A percentile compares a stretch with the other conserved stretches of the same genome.
phyloP scores from a whole-genome alignment of 305 asterid genomes.

The Fraxinus ornus region DNA sequence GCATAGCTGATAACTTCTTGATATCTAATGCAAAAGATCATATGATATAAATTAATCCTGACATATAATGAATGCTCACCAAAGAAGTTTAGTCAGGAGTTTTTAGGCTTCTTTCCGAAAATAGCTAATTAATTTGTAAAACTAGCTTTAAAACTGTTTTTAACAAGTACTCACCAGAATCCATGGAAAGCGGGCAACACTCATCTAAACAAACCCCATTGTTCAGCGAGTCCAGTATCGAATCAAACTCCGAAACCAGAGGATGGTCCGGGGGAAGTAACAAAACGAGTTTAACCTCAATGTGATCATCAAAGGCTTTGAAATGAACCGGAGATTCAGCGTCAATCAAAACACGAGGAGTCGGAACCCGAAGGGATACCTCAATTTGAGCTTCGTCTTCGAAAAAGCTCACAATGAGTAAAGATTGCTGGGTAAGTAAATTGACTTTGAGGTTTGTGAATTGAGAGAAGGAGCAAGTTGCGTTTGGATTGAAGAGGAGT shows the following conservation, averaged over 20 bases:
- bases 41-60: not conserved
- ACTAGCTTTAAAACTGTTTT: not conserved
- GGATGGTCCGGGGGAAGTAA: conserved; percentile 88
- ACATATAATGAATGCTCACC: not conserved
- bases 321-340: conserved; percentile 54
- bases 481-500: conserved; percentile 51
- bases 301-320: conserved; percentile 61
- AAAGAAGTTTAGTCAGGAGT: not conserved
- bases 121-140: not conserved
- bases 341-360: conserved; percentile 73
- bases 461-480: conserved; percentile 48
- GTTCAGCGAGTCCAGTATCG: conserved; percentile 19
- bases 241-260: conserved; percentile 59
- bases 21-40: conserved; percentile 47
- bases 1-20: conserved; percentile 57
- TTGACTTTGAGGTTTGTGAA: conserved; percentile 48
- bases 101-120: not conserved
- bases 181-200: conserved; percentile 43
- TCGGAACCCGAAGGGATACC: conserved; percentile 49
- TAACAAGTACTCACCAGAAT: conserved; percentile 47
- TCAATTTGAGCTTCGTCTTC: conserved; percentile 30
- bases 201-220: conserved; percentile 28
- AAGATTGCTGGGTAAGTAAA: conserved; percentile 42
- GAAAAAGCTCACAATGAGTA: conserved; percentile 49
- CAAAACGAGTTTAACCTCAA: conserved; percentile 74